A percentile compares a stretch with the other conserved stretches of the same genome.
Evolutionary conservation across 2,329 filamentous ascomycete species (phyloP).

Genomic region (Claviceps paspali): DNA sequence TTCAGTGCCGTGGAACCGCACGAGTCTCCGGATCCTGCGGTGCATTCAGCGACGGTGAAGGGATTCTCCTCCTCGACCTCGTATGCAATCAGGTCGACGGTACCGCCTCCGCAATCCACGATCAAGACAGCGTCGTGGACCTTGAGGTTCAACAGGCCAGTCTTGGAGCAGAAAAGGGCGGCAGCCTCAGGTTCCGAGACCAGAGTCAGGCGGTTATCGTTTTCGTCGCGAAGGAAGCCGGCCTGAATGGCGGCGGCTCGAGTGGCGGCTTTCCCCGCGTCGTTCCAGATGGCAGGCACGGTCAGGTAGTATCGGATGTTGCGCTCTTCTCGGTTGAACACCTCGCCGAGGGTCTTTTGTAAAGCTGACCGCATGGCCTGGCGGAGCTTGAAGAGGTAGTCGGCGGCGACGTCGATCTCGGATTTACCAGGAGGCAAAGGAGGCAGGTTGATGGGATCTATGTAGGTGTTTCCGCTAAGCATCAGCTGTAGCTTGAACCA

Average conservation of each 20-base stretch:
- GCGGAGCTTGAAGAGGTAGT: slow-evolving; percentile 95
- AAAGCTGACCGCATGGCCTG: slow-evolving; percentile 93
- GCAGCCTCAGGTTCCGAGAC: slow-evolving; percentile 95
- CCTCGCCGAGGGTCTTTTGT: slow-evolving; percentile 91
- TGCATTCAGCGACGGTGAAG: slow-evolving; percentile 94
- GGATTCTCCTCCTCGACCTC: slow-evolving; percentile 96
- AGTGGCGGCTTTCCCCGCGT: slow-evolving; percentile 93
- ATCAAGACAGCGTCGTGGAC: slow-evolving; percentile 97
- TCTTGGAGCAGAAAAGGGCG: slow-evolving; percentile 95
- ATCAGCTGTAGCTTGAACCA: slow-evolving; percentile 99
- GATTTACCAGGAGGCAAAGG: slow-evolving; percentile 95
- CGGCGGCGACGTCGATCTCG: slow-evolving; percentile 97
- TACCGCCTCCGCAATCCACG: slow-evolving; percentile 95
- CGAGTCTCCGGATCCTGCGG: slow-evolving; percentile 90
- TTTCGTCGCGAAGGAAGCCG: slow-evolving; percentile 90
- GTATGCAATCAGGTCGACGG: slow-evolving; percentile 96
- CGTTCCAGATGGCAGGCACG: slow-evolving; percentile 99
- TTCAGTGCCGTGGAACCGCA: slow-evolving; percentile 97
- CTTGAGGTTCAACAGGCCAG: slow-evolving; percentile 87
- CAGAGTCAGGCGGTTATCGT: slow-evolving; percentile 87
- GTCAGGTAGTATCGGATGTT: slow-evolving; percentile 97
- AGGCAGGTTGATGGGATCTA: slow-evolving; percentile 96
- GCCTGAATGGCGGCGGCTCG: slow-evolving; percentile 92
- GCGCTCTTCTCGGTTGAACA: slow-evolving; percentile 94
- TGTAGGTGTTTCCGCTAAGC: slow-evolving; percentile 97